Evolutionary conservation across 2,329 filamentous ascomycete genomes (phyloP).

Genomic region (Cyclaneusma minus): DNA sequence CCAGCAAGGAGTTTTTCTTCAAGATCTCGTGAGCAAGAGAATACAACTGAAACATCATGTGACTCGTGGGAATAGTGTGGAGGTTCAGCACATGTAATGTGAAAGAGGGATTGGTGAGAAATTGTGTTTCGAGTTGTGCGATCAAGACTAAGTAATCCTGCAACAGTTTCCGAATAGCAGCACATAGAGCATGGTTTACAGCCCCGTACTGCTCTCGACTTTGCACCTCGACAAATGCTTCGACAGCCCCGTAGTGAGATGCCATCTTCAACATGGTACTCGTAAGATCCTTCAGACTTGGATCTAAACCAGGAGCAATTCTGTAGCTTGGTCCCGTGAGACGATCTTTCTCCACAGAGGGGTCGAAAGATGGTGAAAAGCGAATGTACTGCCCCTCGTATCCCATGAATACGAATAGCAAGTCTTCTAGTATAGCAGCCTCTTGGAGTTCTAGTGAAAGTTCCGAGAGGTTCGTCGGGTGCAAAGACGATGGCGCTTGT

Average conservation of each 20-base stretch:
- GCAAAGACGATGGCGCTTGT: conserved; percentile 51
- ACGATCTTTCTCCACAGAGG: conserved; percentile 71
- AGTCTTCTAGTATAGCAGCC: conserved; percentile 71
- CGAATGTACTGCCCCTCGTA: conserved; percentile 97
- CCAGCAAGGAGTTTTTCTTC: conserved; percentile 73
- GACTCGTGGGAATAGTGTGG: conserved; percentile 75
- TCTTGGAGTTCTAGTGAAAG: conserved; percentile 74
- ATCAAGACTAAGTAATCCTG: conserved; percentile 91
- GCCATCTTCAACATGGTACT: conserved; percentile 86
- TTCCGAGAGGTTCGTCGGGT: conserved; percentile 51
- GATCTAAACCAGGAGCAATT: conserved; percentile 71
- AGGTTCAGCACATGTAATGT: conserved; percentile 88
- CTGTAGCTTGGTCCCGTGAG: conserved; percentile 70
- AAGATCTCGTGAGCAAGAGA: conserved; percentile 75
- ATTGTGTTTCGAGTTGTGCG: conserved; percentile 85
- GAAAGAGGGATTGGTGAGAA: conserved; percentile 75
- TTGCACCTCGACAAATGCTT: conserved; percentile 87
- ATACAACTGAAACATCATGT: conserved; percentile 85
- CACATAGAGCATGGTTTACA: conserved; percentile 90
- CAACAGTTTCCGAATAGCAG: conserved; percentile 78
- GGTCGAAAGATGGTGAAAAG: conserved; percentile 70
- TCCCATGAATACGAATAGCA: conserved; percentile 94
- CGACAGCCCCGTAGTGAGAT: conserved; percentile 79
- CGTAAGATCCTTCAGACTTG: conserved; percentile 77
- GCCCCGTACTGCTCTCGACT: conserved; percentile 85